A percentile compares a stretch with the other conserved stretches of the same genome.
Conservation (phyloP, 768 basidiomycete genomes). For the Termitomyces bulborhizus region DNA sequence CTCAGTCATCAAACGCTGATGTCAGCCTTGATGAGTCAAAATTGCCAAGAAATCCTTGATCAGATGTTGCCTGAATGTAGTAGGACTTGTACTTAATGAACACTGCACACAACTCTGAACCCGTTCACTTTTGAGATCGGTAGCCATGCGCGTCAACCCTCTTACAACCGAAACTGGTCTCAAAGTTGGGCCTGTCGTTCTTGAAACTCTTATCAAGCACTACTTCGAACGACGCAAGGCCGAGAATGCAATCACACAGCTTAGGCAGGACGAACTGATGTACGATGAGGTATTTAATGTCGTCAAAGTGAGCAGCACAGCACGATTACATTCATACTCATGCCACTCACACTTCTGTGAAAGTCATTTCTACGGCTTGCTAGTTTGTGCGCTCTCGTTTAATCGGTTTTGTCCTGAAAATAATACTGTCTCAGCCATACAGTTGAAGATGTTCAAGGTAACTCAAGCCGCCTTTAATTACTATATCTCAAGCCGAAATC, state of each 20-base stretch:
- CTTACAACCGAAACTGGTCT: slow-evolving; percentile 59
- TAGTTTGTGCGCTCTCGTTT: slow-evolving; percentile 38
- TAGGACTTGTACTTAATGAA: neutral
- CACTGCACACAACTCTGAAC: neutral
- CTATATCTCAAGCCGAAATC: neutral
- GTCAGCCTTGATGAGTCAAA: neutral
- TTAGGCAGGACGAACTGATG: slow-evolving; percentile 69
- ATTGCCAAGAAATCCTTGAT: neutral
- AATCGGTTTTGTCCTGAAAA: neutral
- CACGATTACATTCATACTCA: neutral
- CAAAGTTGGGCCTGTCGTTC: slow-evolving; percentile 61
- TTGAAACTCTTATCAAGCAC: slow-evolving; percentile 81
- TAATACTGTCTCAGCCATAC: slow-evolving; percentile 50
- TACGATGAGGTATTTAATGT: slow-evolving; percentile 79
- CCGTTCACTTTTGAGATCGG: neutral
- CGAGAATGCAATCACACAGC: slow-evolving; percentile 34
- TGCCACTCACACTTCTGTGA: neutral
- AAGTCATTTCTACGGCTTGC: slow-evolving; percentile 75
- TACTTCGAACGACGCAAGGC: slow-evolving; percentile 65
- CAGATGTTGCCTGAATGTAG: neutral
- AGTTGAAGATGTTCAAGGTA: slow-evolving; percentile 75
- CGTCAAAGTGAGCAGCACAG: slow-evolving; percentile 47
- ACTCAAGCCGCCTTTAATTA: neutral
- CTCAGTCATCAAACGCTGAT: neutral
- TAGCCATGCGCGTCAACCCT: slow-evolving; percentile 37